These are phyloP conservation scores for Puccinia coronata DNA, from an alignment of 1,284 basidiomycete genomes.

Conservation along the genomic window DNA sequence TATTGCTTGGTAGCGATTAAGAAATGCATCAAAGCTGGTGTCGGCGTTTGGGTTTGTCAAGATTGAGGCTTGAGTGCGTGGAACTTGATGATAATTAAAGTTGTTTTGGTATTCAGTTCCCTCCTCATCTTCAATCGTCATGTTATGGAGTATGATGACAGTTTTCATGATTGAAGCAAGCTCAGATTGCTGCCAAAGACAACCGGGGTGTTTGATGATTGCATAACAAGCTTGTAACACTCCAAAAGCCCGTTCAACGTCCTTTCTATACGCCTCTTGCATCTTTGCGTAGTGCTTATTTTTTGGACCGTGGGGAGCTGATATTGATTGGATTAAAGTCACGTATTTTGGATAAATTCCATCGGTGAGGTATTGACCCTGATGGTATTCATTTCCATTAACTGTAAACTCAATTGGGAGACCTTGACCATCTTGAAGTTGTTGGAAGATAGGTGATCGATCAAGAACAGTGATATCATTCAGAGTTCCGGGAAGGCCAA, in stretches of 20 bases:
- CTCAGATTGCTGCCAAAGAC: neutral
- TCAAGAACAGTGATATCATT: conserved; percentile 1
- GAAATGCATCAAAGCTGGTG: neutral
- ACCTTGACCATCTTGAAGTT: neutral
- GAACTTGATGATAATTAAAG: neutral
- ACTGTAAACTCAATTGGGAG: neutral
- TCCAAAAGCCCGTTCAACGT: conserved; percentile 1
- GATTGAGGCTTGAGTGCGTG: neutral
- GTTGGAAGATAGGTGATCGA: neutral
- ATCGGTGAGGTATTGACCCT: neutral
- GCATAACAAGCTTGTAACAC: neutral
- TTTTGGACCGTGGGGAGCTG: neutral
- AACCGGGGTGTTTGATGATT: neutral
- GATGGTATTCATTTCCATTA: neutral
- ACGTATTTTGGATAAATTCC: neutral
- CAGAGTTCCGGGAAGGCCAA: neutral
- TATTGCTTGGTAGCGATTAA: neutral
- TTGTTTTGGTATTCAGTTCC: neutral
- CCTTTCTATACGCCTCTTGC: neutral
- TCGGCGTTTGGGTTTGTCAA: neutral
- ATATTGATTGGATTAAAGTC: neutral
- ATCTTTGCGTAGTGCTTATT: no score
- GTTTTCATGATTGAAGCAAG: neutral
- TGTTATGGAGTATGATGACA: neutral
- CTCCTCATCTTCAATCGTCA: neutral